Evolutionary conservation across 768 basidiomycete species (phyloP), one percentile per base, ranked within the genome.

Genomic region (Holtermannia corniformis): DNA sequence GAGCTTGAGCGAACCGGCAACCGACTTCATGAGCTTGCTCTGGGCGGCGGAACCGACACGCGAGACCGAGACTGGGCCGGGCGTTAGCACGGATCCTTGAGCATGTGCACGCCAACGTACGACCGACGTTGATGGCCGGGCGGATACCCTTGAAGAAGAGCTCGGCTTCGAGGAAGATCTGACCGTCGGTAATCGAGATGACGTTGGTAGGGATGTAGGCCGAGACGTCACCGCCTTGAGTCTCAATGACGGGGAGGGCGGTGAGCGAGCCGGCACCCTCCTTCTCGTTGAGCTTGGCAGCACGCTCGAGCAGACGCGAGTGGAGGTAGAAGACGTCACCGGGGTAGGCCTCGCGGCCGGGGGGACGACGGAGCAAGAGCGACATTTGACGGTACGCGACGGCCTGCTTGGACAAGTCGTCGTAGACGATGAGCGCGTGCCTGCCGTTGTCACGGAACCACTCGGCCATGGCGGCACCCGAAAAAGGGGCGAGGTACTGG

Each of bases 321-420:
- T 99, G 95, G 64, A 99, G 83, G 82, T 99, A 97, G 86, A 96
- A 95, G 78, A 95, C 73, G 62, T 73, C 73, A 83, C 92, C 92
- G 58, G 93, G 92, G 79, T 97, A 97, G 61, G 92, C 92, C 80
- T 97, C 92, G 83, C 92, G 92, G 82, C 93, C 93, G 54, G 93
- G 93, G 63, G 93, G 93, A 80, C 93, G 95, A 84, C 95, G 91
- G 71, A 99, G 91, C 41, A 99, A 82, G 62, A 99, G 84, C 58
- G 95, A 99, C 95, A 99, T 99, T 75, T 99, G 95, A 81, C 95
- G 92, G 82, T 99, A 99, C 59, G 95, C 95, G 55, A 99, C 95
- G 64, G 95, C 95, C 78, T 99, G 95, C 80, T 99, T 99, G 70
- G 95, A 99, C 75, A 99, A 78, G 76, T 97, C 95, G 72, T 99